phyloP scores from a whole-genome alignment of 2,329 filamentous ascomycete species.

The Ceratocystis albifundus region DNA sequence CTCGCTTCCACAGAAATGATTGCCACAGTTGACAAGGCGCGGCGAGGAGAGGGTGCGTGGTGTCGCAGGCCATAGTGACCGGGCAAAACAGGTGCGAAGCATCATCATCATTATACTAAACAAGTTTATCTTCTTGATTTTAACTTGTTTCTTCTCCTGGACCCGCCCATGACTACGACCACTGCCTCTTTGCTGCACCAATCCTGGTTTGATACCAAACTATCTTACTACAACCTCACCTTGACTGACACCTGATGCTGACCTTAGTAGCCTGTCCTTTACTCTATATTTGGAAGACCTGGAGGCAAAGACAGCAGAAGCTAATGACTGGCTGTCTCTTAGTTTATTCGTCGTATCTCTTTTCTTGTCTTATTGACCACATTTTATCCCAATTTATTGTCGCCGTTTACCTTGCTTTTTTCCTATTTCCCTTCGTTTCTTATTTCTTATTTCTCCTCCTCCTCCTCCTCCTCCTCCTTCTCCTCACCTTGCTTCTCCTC shows the following conservation, averaged over 20 bases:
- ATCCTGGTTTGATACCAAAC: too few species aligned
- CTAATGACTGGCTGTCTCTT: background rate
- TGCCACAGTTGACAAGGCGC: too few species aligned
- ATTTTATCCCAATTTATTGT: background rate
- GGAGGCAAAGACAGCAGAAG: background rate
- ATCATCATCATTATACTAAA: background rate
- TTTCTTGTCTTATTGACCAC: background rate
- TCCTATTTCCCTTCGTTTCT: background rate
- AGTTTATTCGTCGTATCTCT: background rate
- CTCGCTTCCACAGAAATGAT: background rate
- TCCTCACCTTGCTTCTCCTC: background rate
- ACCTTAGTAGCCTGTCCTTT: background rate
- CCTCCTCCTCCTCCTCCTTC: background rate
- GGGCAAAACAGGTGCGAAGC: too few species aligned
- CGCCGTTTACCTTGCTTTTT: background rate
- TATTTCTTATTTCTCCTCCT: background rate
- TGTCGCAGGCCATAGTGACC: too few species aligned
- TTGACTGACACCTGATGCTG: background rate
- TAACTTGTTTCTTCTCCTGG: background rate
- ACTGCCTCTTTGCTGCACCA: background rate
- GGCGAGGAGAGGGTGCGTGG: too few species aligned
- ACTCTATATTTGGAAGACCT: background rate
- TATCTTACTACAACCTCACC: constrained; percentile 1
- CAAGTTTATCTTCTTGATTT: background rate
- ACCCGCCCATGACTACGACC: background rate